phyloP scores from a whole-genome alignment of 495 filamentous ascomycete species.

The Xylaria bambusicola region DNA sequence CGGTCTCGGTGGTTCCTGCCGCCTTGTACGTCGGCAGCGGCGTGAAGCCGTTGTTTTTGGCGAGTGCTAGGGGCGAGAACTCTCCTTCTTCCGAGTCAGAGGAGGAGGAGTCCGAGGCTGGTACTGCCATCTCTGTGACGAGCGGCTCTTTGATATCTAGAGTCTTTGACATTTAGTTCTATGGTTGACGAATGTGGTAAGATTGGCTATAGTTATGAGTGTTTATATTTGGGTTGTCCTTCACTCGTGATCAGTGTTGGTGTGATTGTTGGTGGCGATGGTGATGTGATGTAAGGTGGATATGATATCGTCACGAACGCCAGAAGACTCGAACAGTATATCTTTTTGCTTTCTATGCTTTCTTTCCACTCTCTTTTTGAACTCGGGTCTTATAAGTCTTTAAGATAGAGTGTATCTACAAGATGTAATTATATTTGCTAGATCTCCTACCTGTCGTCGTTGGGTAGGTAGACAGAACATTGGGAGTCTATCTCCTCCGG shows the following conservation, averaged over 20 bases:
- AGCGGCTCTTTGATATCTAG: conserved; percentile 9
- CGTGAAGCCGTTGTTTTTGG: conserved; percentile 67
- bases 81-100: conserved; percentile 26
- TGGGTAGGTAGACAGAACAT: conserved; percentile 7
- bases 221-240: too few relatives aligned
- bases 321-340: neutral
- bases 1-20: conserved; percentile 62
- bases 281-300: neutral
- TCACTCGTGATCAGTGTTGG: too few relatives aligned
- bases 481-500: neutral
- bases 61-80: conserved; percentile 56
- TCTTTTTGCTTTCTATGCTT: neutral
- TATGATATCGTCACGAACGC: neutral
- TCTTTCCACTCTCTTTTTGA: neutral
- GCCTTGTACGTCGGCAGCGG: conserved; percentile 64
- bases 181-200: neutral
- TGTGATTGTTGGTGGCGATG: neutral
- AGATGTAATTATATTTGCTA: too few relatives aligned
- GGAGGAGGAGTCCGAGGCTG: neutral
- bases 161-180: neutral
- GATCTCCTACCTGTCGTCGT: neutral
- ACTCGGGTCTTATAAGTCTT: neutral
- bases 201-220: neutral
- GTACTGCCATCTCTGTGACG: neutral
- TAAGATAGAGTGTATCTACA: too few relatives aligned